These are phyloP conservation scores for Colletotrichum sp. DNA, from an alignment of 2,329 filamentous ascomycete genomes.

Conservation along the genomic window DNA sequence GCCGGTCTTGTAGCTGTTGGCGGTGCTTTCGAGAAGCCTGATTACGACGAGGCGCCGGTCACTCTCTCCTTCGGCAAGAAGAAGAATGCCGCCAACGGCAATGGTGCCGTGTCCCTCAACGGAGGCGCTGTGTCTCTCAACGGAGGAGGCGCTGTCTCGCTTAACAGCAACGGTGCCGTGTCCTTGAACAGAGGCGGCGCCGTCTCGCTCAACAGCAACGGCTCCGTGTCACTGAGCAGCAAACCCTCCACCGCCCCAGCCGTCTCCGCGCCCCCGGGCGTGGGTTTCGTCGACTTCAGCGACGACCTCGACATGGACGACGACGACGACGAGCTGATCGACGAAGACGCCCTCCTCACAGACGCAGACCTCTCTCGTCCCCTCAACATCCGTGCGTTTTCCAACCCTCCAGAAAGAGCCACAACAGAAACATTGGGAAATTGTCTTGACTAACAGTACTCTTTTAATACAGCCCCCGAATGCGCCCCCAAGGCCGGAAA, in stretches of 20 bases:
- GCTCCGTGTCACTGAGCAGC: conserved; percentile 34
- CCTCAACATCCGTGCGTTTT: conserved; percentile 82
- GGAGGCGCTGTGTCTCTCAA: conserved; percentile 29
- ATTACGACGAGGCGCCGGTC: conserved; percentile 59
- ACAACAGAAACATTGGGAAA: no score
- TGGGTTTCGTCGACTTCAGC: conserved; percentile 72
- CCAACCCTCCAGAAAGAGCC: no score
- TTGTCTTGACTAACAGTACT: no score
- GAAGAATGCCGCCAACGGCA: conserved; percentile 33
- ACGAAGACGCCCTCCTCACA: conserved; percentile 86
- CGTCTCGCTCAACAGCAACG: conserved; percentile 36
- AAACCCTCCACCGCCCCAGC: conserved; percentile 51
- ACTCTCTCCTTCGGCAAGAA: conserved; percentile 47
- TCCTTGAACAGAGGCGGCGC: conserved; percentile 26
- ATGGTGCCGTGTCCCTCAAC: conserved; percentile 28
- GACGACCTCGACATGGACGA: conserved; percentile 54
- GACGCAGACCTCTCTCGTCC: conserved; percentile 83
- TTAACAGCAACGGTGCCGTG: conserved; percentile 36
- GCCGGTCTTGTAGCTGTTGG: conserved; percentile 73
- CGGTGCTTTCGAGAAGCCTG: conserved; percentile 76
- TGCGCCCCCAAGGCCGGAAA: conserved; percentile 89
- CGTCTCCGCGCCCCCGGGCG: conserved; percentile 49
- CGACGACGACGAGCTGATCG: conserved; percentile 84
- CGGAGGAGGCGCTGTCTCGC: conserved; percentile 28
- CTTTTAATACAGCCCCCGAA: conserved; percentile 80